Conservation (phyloP, 768 basidiomycete species). For the Coprinopsis marcescibilis region DNA sequence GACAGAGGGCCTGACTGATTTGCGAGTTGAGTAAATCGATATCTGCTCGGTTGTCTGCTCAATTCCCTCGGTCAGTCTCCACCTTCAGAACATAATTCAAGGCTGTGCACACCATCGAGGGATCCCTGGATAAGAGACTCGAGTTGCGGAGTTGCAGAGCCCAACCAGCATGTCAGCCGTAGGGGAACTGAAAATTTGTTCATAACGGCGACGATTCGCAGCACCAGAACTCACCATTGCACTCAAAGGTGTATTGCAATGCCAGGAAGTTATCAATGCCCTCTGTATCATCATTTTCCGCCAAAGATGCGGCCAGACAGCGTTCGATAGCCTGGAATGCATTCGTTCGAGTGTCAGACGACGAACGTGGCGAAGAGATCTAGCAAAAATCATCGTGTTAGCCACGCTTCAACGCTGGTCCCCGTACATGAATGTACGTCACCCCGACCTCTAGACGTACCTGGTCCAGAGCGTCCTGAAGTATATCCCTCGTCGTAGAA, state of each 20-base stretch:
- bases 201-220: conserved; percentile 1
- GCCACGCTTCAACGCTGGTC: background rate
- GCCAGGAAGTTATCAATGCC: conserved; percentile 51
- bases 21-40: conserved; percentile 43
- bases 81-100: conserved; percentile 2
- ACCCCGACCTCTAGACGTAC: too few species aligned
- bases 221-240: conserved; percentile 54
- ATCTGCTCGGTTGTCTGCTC: conserved; percentile 39
- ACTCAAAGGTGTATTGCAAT: conserved; percentile 77
- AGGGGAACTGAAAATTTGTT: conserved; percentile 48
- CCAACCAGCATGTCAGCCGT: conserved; percentile 60
- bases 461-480: conserved; percentile 65
- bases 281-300: conserved; percentile 33
- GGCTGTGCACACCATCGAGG: conserved; percentile 35
- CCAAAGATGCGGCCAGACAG: conserved; percentile 44
- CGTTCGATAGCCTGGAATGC: conserved; percentile 55
- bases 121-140: conserved; percentile 46
- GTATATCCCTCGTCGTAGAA: conserved; percentile 32
- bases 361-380: conserved; percentile 61
- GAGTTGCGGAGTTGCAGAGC: conserved; percentile 40
- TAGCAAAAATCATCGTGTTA: conserved; percentile 19
- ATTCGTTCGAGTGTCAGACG: conserved; percentile 41
- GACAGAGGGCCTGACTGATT: conserved; percentile 51
- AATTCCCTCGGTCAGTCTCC: conserved; percentile 4
- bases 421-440: too few species aligned